Evolutionary conservation across 208 protist species (phyloP).

Genomic region (Crithidia acanthocephali): DNA sequence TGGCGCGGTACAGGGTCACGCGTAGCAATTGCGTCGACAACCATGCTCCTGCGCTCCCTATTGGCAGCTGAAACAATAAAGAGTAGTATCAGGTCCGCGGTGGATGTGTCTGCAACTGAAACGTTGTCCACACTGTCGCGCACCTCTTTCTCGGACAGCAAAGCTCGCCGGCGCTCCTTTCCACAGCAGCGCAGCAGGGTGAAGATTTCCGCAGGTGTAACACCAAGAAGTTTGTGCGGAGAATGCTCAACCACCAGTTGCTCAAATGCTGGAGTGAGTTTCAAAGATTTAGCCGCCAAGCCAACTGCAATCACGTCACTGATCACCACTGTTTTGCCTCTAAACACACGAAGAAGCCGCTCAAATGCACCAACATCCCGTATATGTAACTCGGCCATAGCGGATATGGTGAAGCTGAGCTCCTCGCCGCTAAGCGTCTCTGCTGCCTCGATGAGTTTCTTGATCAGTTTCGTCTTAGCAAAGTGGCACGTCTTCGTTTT

Average conservation of each 20-base stretch:
- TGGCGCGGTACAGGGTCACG: constrained; percentile 14
- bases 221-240: background rate
- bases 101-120: background rate
- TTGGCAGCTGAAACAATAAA: constrained; percentile 5
- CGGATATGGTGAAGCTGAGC: constrained; percentile 15
- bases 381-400: constrained; percentile 25
- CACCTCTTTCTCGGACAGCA: constrained; percentile 8
- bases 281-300: constrained; percentile 20
- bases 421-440: constrained; percentile 12
- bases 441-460: constrained; percentile 11
- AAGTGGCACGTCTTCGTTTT: constrained; percentile 10
- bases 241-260: constrained; percentile 8
- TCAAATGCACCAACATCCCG: constrained; percentile 29
- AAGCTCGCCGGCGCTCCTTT: constrained; percentile 13
- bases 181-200: constrained; percentile 22
- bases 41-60: background rate
- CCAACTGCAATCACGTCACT: constrained; percentile 19
- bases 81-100: constrained; percentile 21
- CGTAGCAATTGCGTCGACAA: constrained; percentile 1
- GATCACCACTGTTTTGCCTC: constrained; percentile 1
- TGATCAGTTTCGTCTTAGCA: background rate
- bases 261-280: constrained; percentile 20
- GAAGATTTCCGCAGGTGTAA: constrained; percentile 17
- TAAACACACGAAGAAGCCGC: constrained; percentile 18
- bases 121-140: background rate